Percentiles rank a stretch among this genome's conserved stretches.
These are phyloP conservation scores for Gloeostereum incarnatum DNA, from an alignment of 768 basidiomycete genomes.

Conservation along the genomic window DNA sequence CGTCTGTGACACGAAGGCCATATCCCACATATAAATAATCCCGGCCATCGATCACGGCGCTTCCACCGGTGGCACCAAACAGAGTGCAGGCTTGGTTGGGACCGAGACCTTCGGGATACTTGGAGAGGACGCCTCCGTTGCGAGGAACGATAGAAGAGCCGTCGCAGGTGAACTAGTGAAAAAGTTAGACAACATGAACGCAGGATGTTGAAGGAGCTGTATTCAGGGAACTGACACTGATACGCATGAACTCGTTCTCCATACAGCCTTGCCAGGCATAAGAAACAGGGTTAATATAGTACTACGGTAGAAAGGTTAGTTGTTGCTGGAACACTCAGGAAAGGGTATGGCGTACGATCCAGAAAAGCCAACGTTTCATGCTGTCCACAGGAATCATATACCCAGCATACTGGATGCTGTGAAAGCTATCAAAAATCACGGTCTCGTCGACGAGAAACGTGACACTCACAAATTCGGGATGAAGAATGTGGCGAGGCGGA, in stretches of 20 bases:
- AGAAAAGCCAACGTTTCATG: slow-evolving; percentile 81
- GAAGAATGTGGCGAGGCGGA: slow-evolving; percentile 53
- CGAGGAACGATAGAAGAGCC: slow-evolving; percentile 59
- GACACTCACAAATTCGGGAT: slow-evolving; percentile 55
- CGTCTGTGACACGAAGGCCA: slow-evolving; percentile 34
- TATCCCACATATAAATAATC: slow-evolving; percentile 54
- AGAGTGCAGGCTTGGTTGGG: slow-evolving; percentile 75
- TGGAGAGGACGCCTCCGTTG: slow-evolving; percentile 41
- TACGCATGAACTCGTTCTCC: slow-evolving; percentile 80
- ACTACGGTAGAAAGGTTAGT: slow-evolving; percentile 26
- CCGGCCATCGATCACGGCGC: slow-evolving; percentile 42
- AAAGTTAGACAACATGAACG: slow-evolving; percentile 7
- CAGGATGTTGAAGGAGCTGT: slow-evolving; percentile 3
- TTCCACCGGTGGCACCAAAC: slow-evolving; percentile 53
- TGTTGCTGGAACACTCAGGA: slow-evolving; percentile 2
- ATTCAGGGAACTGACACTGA: slow-evolving; percentile 35
- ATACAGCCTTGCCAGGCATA: slow-evolving; percentile 75
- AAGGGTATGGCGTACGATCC: slow-evolving; percentile 47
- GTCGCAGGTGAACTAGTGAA: slow-evolving; percentile 53
- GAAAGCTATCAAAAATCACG: not conserved
- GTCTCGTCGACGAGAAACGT: not conserved
- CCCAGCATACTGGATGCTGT: slow-evolving; percentile 54
- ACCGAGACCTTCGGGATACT: slow-evolving; percentile 54
- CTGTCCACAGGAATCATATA: slow-evolving; percentile 57
- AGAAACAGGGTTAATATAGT: slow-evolving; percentile 70